Percentiles rank a stretch among this genome's conserved stretches.
These are phyloP conservation scores for Coccomyxa subellipsoidea DNA, from an alignment of 163 green algal species.

Conservation along the genomic window DNA sequence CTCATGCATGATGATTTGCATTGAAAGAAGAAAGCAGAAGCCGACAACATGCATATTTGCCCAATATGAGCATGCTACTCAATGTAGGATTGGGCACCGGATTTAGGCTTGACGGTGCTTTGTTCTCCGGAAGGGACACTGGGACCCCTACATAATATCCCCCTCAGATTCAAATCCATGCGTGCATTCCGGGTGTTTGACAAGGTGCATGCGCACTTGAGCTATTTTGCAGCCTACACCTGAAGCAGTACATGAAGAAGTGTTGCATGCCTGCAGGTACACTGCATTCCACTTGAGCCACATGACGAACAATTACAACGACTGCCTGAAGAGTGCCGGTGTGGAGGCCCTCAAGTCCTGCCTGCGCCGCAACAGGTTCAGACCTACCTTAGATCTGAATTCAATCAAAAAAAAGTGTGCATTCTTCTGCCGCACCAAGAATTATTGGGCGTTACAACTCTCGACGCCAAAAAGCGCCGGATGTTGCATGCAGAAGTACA, in stretches of 20 bases:
- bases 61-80: no score
- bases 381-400: background rate
- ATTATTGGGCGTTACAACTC: background rate
- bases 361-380: background rate
- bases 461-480: background rate
- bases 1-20: background rate
- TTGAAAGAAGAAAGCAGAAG: background rate
- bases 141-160: no score
- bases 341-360: background rate
- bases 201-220: no score
- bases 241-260: background rate
- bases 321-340: background rate
- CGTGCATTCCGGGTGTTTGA: no score
- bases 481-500: background rate
- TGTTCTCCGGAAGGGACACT: no score
- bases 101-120: no score
- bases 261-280: background rate
- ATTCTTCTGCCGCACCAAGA: background rate
- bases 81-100: no score
- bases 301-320: conserved; percentile 1
- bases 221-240: background rate
- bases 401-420: background rate
- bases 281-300: background rate
- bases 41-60: background rate
- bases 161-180: no score